phyloP scores from a whole-genome alignment of 371 early-diverging fungal genomes.

The Phascolomyces articulosus region DNA sequence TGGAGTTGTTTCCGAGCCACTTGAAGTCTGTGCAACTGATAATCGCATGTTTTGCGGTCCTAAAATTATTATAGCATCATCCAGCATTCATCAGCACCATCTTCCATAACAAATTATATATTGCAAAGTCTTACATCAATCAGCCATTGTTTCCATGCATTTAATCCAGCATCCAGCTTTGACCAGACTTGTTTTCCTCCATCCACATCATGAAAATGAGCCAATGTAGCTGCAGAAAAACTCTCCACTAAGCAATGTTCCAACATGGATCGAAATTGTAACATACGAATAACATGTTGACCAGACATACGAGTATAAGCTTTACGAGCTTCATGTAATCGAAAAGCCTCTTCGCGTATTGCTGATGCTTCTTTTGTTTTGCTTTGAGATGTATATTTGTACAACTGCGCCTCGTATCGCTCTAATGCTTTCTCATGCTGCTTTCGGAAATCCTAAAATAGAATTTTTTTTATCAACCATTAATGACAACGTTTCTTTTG shows the following conservation, averaged over 20 bases:
- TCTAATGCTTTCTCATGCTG: slow-evolving; percentile 63
- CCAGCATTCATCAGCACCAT: not conserved
- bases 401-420: slow-evolving; percentile 65
- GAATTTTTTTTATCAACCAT: not conserved
- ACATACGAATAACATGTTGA: slow-evolving; percentile 46
- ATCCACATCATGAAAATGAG: slow-evolving; percentile 41
- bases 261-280: slow-evolving; percentile 43
- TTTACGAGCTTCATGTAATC: slow-evolving; percentile 69
- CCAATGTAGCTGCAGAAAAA: slow-evolving; percentile 39
- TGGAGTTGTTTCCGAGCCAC: slow-evolving; percentile 30
- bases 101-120: too few relatives aligned
- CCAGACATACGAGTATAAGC: slow-evolving; percentile 59
- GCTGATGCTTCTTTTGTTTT: slow-evolving; percentile 71
- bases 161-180: slow-evolving; percentile 32
- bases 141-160: slow-evolving; percentile 47
- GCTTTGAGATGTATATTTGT: slow-evolving; percentile 59
- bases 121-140: slow-evolving; percentile 36
- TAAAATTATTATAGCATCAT: slow-evolving; percentile 6
- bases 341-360: slow-evolving; percentile 71
- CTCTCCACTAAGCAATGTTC: slow-evolving; percentile 45
- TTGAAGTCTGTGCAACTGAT: slow-evolving; percentile 36
- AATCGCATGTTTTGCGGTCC: slow-evolving; percentile 47
- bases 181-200: slow-evolving; percentile 41
- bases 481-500: too few relatives aligned
- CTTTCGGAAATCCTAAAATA: slow-evolving; percentile 58